Percentiles rank a stretch among this genome's conserved stretches.
phyloP scores from a whole-genome alignment of 768 basidiomycete genomes.

The Mycena latifolia region DNA sequence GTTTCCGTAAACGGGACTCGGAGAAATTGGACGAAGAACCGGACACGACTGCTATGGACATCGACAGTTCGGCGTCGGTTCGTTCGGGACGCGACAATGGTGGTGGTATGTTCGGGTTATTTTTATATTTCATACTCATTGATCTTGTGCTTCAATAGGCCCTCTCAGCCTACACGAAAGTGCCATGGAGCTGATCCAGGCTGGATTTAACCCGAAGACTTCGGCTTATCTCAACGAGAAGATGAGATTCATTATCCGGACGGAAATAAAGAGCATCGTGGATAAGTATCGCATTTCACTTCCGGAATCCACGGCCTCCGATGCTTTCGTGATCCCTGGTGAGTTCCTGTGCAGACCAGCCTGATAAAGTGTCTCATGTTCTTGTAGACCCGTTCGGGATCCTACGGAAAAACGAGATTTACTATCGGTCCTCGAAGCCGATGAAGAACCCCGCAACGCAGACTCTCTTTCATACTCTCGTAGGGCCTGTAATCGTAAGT shows the following conservation, averaged over 20 bases:
- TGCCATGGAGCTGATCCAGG: slow-evolving; percentile 70
- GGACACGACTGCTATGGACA: slow-evolving; percentile 44
- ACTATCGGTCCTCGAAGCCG: slow-evolving; percentile 62
- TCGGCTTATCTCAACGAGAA: slow-evolving; percentile 57
- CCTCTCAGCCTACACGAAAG: slow-evolving; percentile 58
- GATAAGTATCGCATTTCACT: slow-evolving; percentile 73
- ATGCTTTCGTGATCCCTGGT: slow-evolving; percentile 81
- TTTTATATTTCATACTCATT: background rate
- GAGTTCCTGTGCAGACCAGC: slow-evolving; percentile 14
- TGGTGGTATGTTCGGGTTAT: slow-evolving; percentile 47
- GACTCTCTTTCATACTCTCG: slow-evolving; percentile 57
- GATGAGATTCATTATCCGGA: slow-evolving; percentile 58
- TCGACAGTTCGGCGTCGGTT: slow-evolving; percentile 38
- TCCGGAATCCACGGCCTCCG: slow-evolving; percentile 59
- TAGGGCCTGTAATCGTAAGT: slow-evolving; percentile 75
- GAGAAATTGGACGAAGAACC: slow-evolving; percentile 50
- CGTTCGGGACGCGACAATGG: slow-evolving; percentile 52
- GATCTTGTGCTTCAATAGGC: slow-evolving; percentile 40
- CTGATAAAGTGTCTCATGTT: slow-evolving; percentile 1
- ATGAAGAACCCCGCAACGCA: slow-evolving; percentile 55
- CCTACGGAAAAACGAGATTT: slow-evolving; percentile 72
- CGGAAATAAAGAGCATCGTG: slow-evolving; percentile 61
- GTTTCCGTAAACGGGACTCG: slow-evolving; percentile 43
- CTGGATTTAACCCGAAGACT: slow-evolving; percentile 70
- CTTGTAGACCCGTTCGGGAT: slow-evolving; percentile 72